Evolutionary conservation across 768 basidiomycete species (phyloP).

Genomic region (Boletus sp.): DNA sequence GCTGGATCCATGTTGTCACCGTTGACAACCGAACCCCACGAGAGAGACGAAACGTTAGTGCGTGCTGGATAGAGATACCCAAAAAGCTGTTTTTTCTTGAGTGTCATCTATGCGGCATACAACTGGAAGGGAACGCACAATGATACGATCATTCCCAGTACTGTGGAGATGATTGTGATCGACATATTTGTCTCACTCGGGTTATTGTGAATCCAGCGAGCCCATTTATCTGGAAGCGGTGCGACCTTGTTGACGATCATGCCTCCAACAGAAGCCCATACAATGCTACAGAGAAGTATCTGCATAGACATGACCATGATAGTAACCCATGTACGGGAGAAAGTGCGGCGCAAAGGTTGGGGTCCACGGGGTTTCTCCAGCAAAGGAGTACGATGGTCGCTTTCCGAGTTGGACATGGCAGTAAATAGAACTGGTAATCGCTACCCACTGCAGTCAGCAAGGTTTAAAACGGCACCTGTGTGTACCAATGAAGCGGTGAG

Average conservation of each 20-base stretch:
- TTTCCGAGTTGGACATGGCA: neutral
- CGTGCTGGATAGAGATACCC: neutral
- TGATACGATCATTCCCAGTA: neutral
- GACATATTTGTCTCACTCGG: neutral
- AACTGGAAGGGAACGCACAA: neutral
- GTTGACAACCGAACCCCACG: neutral
- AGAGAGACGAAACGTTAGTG: neutral
- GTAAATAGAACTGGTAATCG: too few species aligned
- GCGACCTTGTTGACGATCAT: neutral
- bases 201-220: neutral
- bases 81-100: neutral
- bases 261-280: neutral
- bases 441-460: too few species aligned
- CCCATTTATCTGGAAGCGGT: neutral
- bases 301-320: neutral
- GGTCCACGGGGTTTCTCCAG: neutral
- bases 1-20: neutral
- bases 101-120: neutral
- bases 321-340: neutral
- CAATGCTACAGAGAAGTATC: neutral
- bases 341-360: neutral
- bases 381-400: neutral
- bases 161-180: too few species aligned
- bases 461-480: too few species aligned
- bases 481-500: too few species aligned